Base-by-base conservation (phyloP, 768 basidiomycete species). In the Lactifluus subvellereus region DNA sequence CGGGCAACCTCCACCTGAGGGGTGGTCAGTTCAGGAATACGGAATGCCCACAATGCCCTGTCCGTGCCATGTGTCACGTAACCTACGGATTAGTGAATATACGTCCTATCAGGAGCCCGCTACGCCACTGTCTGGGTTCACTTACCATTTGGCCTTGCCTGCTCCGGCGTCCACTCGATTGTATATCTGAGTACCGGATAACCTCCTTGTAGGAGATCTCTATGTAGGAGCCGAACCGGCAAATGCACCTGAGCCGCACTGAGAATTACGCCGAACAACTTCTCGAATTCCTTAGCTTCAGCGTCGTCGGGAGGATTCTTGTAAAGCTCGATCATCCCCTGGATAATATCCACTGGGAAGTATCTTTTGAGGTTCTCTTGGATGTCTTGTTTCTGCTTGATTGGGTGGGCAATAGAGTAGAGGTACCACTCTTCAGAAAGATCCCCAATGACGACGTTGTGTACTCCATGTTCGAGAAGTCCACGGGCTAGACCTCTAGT, bases 341-440 rank as follows among this genome's bases (percentile, higher is more conserved):
- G 67, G 5, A 82, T 80, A 40, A 85, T 72, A 10, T 78, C 75
- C 14, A 61, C 70, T 1, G 82, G 79, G 70, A 84, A 88, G 69
- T 87, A 90, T 59, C 88, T 73, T 68, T 78, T 72, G 53, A 91
- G 68, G 66, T 87, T 88, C 9, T 77, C 76, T 32, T 79, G 69
- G 10, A 89, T 75, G 65, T 90, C 88, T 27, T 66, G 66, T 22
- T 77, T 73, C 9, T 76, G 72, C 11, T 70, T 56, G 53, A 89
- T 79, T 0, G 84, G 81, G 70, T 88, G 83, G 4, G 87, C 82
- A 66, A 89, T 84, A 14, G 86, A 81, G 67, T 89, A 90, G 55
- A 89, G 78, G 71, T 84, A 88, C 88, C 88, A 90, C 71, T 91
- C 88, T 67, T 90, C 87, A 16, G 76, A 78, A 54, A 89, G 77